Conservation (phyloP, 768 basidiomycete species). For the Psilocybe sp. region DNA sequence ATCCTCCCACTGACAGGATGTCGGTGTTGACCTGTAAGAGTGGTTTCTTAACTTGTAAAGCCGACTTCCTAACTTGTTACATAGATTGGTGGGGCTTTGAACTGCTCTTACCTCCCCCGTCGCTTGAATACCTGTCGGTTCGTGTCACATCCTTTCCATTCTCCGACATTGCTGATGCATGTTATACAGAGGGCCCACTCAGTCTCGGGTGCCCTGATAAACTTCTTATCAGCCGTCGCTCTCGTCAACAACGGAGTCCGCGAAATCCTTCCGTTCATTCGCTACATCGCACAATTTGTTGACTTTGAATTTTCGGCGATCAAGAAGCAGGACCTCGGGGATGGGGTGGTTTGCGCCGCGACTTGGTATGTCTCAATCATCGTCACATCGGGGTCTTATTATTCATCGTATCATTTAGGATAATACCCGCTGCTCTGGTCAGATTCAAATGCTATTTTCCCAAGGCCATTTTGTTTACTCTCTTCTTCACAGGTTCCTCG, state of each 20-base stretch:
- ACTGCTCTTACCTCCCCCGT: slow-evolving; percentile 68
- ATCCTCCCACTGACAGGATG: slow-evolving; percentile 75
- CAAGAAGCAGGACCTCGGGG: slow-evolving; percentile 58
- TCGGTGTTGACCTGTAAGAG: slow-evolving; percentile 75
- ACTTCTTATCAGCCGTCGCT: slow-evolving; percentile 72
- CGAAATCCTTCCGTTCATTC: slow-evolving; percentile 81
- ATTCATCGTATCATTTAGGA: slow-evolving; percentile 36
- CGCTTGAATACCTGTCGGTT: slow-evolving; percentile 58
- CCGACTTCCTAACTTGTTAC: slow-evolving; percentile 4
- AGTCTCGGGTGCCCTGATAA: slow-evolving; percentile 60
- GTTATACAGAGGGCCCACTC: slow-evolving; percentile 51
- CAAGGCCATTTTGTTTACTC: not conserved
- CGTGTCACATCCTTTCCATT: too few relatives aligned
- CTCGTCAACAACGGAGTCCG: slow-evolving; percentile 71
- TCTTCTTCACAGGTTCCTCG: slow-evolving; percentile 50
- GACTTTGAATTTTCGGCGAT: slow-evolving; percentile 74
- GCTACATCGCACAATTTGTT: slow-evolving; percentile 77
- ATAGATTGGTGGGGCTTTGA: slow-evolving; percentile 93
- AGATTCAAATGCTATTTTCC: not conserved
- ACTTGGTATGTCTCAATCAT: slow-evolving; percentile 59
- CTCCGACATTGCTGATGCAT: too few relatives aligned
- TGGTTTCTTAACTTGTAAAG: not conserved
- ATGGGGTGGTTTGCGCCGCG: slow-evolving; percentile 84
- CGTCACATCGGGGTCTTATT: not conserved
- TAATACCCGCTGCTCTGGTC: slow-evolving; percentile 76